Percentiles rank a stretch among this genome's conserved stretches.
phyloP scores from a whole-genome alignment of 2,329 filamentous ascomycete species.

The Ophiocordyceps camponoti-floridani region DNA sequence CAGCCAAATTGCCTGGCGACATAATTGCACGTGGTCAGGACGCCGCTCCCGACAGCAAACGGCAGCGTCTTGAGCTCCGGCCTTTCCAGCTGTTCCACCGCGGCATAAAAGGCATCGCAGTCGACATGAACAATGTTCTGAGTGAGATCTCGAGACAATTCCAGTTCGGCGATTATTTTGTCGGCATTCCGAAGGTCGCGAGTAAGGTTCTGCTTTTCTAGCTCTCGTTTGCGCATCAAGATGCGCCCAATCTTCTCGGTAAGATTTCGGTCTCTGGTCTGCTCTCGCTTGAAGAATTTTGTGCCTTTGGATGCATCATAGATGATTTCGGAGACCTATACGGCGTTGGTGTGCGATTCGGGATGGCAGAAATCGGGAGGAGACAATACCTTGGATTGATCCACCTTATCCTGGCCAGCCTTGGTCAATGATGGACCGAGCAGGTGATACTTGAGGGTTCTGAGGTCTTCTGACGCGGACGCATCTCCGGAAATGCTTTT shows the following conservation, averaged over 20 bases:
- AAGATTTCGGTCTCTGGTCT: conserved; percentile 61
- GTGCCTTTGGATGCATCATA: conserved; percentile 94
- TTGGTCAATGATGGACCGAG: conserved; percentile 86
- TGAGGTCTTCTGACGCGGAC: conserved; percentile 16
- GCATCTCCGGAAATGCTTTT: not conserved
- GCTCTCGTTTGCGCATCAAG: conserved; percentile 50
- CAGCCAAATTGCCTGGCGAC: conserved; percentile 78
- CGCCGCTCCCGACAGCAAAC: conserved; percentile 68
- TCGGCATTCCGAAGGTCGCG: conserved; percentile 62
- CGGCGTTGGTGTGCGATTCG: conserved; percentile 1
- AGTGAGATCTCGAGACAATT: conserved; percentile 60
- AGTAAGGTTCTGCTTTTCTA: conserved; percentile 61
- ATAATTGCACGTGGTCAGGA: conserved; percentile 64
- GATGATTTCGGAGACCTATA: conserved; percentile 78
- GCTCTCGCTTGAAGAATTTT: conserved; percentile 89
- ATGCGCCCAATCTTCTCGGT: conserved; percentile 77
- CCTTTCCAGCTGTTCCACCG: conserved; percentile 70
- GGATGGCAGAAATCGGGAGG: too few species aligned
- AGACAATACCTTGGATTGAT: conserved; percentile 55
- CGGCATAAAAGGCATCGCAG: conserved; percentile 94
- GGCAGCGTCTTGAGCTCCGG: conserved; percentile 75
- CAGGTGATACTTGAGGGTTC: conserved; percentile 72
- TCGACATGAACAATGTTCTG: conserved; percentile 84
- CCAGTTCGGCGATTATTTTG: conserved; percentile 62
- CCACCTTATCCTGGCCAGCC: conserved; percentile 81